phyloP scores from a whole-genome alignment of 2,329 filamentous ascomycete genomes.

The Knufia petricola region DNA sequence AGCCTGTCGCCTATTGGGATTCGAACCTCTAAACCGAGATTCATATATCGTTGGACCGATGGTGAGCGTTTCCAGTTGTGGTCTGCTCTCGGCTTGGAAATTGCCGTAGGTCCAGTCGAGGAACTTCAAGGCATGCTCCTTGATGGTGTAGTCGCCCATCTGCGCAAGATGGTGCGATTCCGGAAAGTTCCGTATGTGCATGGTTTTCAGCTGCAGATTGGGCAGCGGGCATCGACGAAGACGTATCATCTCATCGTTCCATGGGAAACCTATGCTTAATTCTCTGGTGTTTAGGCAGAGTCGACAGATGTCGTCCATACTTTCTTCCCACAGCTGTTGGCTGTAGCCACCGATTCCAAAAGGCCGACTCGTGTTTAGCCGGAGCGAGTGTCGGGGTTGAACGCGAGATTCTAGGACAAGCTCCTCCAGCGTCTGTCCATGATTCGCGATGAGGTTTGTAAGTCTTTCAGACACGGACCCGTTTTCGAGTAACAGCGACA shows the following conservation, averaged over 20 bases:
- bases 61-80: constrained; percentile 18
- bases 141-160: constrained; percentile 23
- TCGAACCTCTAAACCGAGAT: constrained; percentile 16
- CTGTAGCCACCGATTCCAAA: constrained; percentile 22
- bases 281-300: constrained; percentile 20
- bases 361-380: constrained; percentile 21
- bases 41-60: constrained; percentile 24
- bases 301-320: constrained; percentile 20
- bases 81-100: constrained; percentile 12
- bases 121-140: constrained; percentile 22
- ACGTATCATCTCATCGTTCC: constrained; percentile 22
- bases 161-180: constrained; percentile 19
- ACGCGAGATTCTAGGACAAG: constrained; percentile 23
- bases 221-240: constrained; percentile 19
- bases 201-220: constrained; percentile 19
- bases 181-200: constrained; percentile 24
- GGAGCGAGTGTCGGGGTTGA: constrained; percentile 21
- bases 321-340: constrained; percentile 22
- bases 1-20: constrained; percentile 3
- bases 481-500: constrained; percentile 23
- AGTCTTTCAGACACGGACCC: constrained; percentile 17
- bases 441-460: constrained; percentile 16
- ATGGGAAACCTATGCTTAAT: constrained; percentile 23
- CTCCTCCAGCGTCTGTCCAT: constrained; percentile 19
- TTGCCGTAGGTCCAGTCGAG: constrained; percentile 22